Evolutionary conservation across 495 filamentous ascomycete genomes (phyloP).

Genomic region (Penicillium cinerascens): DNA sequence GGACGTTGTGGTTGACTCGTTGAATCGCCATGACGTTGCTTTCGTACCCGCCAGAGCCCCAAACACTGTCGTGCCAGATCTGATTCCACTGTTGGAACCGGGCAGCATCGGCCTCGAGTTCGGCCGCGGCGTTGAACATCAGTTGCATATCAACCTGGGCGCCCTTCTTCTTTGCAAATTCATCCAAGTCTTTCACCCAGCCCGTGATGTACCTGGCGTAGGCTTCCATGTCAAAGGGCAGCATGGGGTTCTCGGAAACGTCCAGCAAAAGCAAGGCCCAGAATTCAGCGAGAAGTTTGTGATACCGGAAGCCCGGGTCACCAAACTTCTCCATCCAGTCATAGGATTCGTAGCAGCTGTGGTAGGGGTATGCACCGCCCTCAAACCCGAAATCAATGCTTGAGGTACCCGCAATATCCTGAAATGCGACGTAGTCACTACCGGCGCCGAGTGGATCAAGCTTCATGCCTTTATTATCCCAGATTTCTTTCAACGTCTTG

Average conservation of each 20-base stretch:
- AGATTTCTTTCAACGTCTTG: conserved; percentile 67
- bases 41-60: conserved; percentile 67
- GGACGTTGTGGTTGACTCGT: conserved; percentile 63
- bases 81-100: conserved; percentile 71
- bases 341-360: conserved; percentile 85
- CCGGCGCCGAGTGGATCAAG: conserved; percentile 68
- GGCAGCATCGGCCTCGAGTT: conserved; percentile 55
- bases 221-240: conserved; percentile 79
- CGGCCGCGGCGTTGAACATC: conserved; percentile 56
- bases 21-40: conserved; percentile 58
- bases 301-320: conserved; percentile 81
- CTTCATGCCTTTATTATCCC: conserved; percentile 61
- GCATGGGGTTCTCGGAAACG: conserved; percentile 69
- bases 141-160: conserved; percentile 51
- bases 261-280: conserved; percentile 82
- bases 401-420: conserved; percentile 87
- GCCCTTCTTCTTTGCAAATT: conserved; percentile 57
- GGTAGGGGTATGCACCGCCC: conserved; percentile 66
- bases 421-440: conserved; percentile 91
- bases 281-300: conserved; percentile 73
- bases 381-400: conserved; percentile 83
- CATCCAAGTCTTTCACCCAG: conserved; percentile 65
- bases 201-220: conserved; percentile 61
- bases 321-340: conserved; percentile 77
- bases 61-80: conserved; percentile 65